These are phyloP conservation scores for Phaeomoniella chlamydospora DNA, from an alignment of 2,329 filamentous ascomycete genomes.

Conservation along the genomic window DNA sequence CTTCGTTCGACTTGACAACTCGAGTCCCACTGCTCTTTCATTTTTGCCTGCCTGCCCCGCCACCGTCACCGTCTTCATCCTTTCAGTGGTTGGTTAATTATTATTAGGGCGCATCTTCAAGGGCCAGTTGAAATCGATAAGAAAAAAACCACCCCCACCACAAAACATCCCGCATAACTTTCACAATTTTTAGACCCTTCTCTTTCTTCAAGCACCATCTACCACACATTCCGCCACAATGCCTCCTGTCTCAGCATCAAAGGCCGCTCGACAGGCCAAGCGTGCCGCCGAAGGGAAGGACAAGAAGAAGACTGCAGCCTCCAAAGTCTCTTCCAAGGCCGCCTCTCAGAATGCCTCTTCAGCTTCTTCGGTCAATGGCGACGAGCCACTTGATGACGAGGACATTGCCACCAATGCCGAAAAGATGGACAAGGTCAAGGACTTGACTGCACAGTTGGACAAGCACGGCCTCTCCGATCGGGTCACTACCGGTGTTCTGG, in stretches of 20 bases:
- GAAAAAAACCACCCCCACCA: not conserved
- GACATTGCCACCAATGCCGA: conserved; percentile 55
- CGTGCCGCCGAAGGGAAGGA: conserved; percentile 54
- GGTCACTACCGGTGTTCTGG: conserved; percentile 91
- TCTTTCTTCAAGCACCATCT: not conserved
- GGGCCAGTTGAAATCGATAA: not conserved
- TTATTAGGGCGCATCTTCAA: too few species aligned
- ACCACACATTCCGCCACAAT: conserved; percentile 23
- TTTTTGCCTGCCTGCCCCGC: too few species aligned
- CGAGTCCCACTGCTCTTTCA: too few species aligned
- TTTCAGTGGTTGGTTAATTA: too few species aligned
- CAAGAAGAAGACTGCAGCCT: conserved; percentile 60
- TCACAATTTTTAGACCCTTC: not conserved
- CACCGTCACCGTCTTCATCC: too few species aligned
- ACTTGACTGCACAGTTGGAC: conserved; percentile 84
- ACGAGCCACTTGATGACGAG: conserved; percentile 52
- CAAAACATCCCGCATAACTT: not conserved
- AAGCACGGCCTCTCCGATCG: conserved; percentile 92
- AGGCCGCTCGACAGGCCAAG: conserved; percentile 54
- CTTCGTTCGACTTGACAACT: too few species aligned
- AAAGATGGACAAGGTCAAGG: conserved; percentile 70
- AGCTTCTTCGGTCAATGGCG: conserved; percentile 54
- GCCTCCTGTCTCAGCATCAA: conserved; percentile 47
- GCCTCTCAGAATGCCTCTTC: conserved; percentile 47
- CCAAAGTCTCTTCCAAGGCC: conserved; percentile 56